A percentile compares a stretch with the other conserved stretches of the same genome.
Evolutionary conservation across 768 basidiomycete species (phyloP).

Genomic region (Termitomyces heimii): DNA sequence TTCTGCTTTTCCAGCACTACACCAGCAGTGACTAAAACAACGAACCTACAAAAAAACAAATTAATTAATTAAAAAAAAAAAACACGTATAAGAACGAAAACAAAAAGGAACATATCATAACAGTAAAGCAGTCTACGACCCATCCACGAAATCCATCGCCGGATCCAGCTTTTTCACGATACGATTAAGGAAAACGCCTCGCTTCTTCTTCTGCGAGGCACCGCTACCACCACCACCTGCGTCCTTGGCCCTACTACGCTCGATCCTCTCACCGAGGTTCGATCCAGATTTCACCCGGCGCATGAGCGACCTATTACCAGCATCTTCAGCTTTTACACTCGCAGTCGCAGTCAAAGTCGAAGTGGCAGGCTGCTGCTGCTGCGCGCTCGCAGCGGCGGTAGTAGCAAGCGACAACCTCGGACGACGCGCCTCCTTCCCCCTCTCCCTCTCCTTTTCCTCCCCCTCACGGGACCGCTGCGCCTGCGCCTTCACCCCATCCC

Average conservation of each 20-base stretch:
- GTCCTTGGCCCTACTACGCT: neutral
- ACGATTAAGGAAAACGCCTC: conserved; percentile 26
- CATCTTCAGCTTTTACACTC: no score
- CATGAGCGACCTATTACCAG: conserved; percentile 22
- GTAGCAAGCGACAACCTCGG: conserved; percentile 27
- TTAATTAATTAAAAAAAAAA: no score
- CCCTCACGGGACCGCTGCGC: conserved; percentile 15
- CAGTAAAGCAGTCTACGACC: conserved; percentile 5
- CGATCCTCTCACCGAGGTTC: conserved; percentile 17
- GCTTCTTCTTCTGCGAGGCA: conserved; percentile 23
- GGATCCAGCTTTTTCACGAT: conserved; percentile 27
- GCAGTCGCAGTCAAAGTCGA: no score
- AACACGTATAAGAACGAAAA: no score
- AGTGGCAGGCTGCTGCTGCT: neutral
- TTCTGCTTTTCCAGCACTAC: no score
- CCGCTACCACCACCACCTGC: neutral
- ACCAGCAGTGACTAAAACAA: no score
- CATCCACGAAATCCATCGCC: conserved; percentile 22
- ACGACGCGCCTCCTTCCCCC: conserved; percentile 14
- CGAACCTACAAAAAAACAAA: no score
- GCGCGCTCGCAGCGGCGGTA: conserved; percentile 14
- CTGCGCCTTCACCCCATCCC: conserved; percentile 8
- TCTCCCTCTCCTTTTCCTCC: conserved; percentile 12
- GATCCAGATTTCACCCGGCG: conserved; percentile 28
- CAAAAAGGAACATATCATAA: neutral